A percentile compares a stretch with the other conserved stretches of the same genome.
Conservation (phyloP, 805 yeast genomes). For the Wickerhamiella parazyma region DNA sequence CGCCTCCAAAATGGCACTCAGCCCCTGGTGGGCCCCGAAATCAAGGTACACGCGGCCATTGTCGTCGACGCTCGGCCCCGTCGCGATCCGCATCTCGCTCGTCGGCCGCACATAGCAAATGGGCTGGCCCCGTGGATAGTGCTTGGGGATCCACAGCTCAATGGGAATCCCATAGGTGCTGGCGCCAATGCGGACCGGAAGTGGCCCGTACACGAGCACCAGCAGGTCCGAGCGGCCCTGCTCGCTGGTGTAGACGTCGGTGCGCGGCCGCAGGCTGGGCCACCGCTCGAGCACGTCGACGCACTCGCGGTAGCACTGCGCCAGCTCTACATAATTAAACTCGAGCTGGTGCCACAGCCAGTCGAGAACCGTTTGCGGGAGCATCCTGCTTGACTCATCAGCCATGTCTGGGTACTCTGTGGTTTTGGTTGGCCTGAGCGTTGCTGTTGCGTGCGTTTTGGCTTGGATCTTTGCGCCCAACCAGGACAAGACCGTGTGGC, state of each 20-base stretch:
- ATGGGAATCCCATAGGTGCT: constrained; percentile 38
- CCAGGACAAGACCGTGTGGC: constrained; percentile 51
- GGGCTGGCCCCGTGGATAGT: constrained; percentile 60
- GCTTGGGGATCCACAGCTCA: constrained; percentile 63
- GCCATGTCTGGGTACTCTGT: constrained; percentile 53
- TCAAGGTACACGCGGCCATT: constrained; percentile 58
- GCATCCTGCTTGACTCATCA: constrained; percentile 8
- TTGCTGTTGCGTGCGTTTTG: constrained; percentile 42
- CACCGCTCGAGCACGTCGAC: constrained; percentile 39
- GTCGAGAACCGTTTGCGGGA: constrained; percentile 13
- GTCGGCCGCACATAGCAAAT: constrained; percentile 48
- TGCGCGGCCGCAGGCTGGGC: constrained; percentile 49
- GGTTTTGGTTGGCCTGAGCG: constrained; percentile 45
- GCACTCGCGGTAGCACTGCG: constrained; percentile 48
- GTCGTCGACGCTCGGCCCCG: constrained; percentile 54
- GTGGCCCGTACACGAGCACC: constrained; percentile 48
- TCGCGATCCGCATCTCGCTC: constrained; percentile 34
- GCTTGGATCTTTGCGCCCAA: constrained; percentile 84
- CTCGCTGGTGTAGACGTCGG: constrained; percentile 46
- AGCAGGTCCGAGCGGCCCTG: constrained; percentile 47
- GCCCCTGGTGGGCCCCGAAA: constrained; percentile 35
- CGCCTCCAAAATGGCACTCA: constrained; percentile 26
- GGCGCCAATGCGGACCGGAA: constrained; percentile 27
- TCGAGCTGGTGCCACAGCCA: constrained; percentile 48
- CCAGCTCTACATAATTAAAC: constrained; percentile 48